Evolutionary conservation across 148 eudicot species (phyloP).

Genomic region (Beta vulgaris): DNA sequence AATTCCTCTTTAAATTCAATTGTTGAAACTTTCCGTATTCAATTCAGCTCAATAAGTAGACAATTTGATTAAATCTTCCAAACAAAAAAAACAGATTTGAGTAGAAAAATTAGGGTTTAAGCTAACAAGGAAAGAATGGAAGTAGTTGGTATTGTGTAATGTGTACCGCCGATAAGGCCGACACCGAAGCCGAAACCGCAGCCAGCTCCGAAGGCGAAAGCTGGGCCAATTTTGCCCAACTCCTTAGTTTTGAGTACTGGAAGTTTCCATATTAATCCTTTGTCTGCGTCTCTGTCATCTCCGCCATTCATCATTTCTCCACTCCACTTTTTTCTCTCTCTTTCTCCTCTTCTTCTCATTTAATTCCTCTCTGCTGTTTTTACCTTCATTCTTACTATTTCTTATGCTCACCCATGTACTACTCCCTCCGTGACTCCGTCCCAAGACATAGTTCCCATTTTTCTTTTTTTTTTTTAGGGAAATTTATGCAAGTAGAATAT

Average conservation of each 20-base stretch:
- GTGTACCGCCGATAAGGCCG: slow-evolving; percentile 65
- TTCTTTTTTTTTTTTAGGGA: too few relatives aligned
- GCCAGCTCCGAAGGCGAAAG: slow-evolving; percentile 52
- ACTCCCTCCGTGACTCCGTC: too few relatives aligned
- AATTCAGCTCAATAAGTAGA: background rate
- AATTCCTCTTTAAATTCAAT: too few relatives aligned
- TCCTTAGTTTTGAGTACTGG: slow-evolving; percentile 43
- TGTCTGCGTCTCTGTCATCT: slow-evolving; percentile 30
- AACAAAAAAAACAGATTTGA: background rate
- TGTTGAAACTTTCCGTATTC: background rate
- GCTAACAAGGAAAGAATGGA: background rate
- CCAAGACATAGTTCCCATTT: too few relatives aligned
- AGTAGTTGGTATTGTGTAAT: too few relatives aligned
- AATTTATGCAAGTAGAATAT: too few relatives aligned
- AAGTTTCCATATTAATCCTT: slow-evolving; percentile 67
- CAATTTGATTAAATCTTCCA: background rate
- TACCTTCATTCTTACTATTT: background rate
- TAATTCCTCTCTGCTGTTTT: background rate
- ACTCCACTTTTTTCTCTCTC: background rate
- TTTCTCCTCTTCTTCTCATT: background rate
- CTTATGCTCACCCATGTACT: too few relatives aligned
- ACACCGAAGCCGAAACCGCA: slow-evolving; percentile 62
- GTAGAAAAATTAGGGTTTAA: too few relatives aligned
- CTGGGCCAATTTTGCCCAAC: slow-evolving; percentile 64
- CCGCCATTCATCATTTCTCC: slow-evolving; percentile 8